Percentiles rank a stretch among this genome's conserved stretches.
Evolutionary conservation across 345 rosid species (phyloP).

Genomic region (Eucalyptus fibrosa): DNA sequence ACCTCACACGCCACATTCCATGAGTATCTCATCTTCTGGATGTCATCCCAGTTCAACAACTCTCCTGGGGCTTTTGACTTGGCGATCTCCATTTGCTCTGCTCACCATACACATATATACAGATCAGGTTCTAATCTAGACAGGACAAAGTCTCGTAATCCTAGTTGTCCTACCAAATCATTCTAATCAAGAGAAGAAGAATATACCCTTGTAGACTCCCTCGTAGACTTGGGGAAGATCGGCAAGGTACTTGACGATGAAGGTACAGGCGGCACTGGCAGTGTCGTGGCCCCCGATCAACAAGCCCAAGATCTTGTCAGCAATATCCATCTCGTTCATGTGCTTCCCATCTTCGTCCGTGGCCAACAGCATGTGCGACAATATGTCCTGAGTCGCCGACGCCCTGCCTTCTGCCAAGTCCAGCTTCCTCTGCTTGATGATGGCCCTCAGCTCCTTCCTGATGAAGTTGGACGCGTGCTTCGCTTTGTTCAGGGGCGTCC

Average conservation of each 20-base stretch:
- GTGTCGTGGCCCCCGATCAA: slow-evolving; percentile 30
- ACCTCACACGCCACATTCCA: slow-evolving; percentile 30
- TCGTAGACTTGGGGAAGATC: slow-evolving; percentile 15
- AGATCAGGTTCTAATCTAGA: not conserved
- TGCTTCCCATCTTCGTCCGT: slow-evolving; percentile 10
- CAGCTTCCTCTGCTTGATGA: slow-evolving; percentile 13
- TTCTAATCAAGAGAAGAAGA: not conserved
- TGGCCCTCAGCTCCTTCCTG: slow-evolving; percentile 11
- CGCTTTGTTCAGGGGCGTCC: slow-evolving; percentile 11
- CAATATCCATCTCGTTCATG: slow-evolving; percentile 18
- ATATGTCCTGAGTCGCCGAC: slow-evolving; percentile 5
- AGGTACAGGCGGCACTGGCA: slow-evolving; percentile 22
- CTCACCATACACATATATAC: not conserved
- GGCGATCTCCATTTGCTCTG: slow-evolving; percentile 26
- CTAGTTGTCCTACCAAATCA: not conserved
- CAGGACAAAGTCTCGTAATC: not conserved
- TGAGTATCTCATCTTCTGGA: slow-evolving; percentile 24
- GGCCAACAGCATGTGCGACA: slow-evolving; percentile 12
- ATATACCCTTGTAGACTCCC: slow-evolving; percentile 10
- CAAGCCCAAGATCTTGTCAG: slow-evolving; percentile 21
- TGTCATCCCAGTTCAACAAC: slow-evolving; percentile 16
- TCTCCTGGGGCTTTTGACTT: slow-evolving; percentile 7
- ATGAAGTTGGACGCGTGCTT: slow-evolving; percentile 13
- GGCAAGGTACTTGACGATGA: slow-evolving; percentile 18
- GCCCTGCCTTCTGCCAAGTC: slow-evolving; percentile 5